Evolutionary conservation across 2,329 filamentous ascomycete species (phyloP), one percentile per base, ranked within the genome.

Genomic region (Fusarium begoniae): DNA sequence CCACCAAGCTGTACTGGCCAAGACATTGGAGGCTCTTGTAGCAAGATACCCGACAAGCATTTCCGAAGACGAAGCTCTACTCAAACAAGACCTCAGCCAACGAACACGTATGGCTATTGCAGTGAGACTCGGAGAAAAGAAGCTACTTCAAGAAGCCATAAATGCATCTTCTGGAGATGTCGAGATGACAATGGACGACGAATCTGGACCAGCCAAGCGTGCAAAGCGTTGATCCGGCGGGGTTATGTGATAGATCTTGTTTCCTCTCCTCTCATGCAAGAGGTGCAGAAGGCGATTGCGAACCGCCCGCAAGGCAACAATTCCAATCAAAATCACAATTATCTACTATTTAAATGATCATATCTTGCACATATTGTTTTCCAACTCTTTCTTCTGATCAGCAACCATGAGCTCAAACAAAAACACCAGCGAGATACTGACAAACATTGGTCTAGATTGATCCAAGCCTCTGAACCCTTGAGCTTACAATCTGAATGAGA

Each of bases 51-150:
- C 81, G 6, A 87, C 86, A 3, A 83, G 79, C 26, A 76, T 82
- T n/a, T 76, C 77, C 2, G 80, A 86, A 44, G 86, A 88, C 59
- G 78, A 82, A 56, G 64, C 77, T n/a, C 72, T 86, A 1, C 77
- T 87, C 26, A 67, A 77, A 17, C 68, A 75, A 10, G 73, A 73
- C 20, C 64, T 85, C 12, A 70, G 71, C 7, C 76, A 82, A 37
- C 83, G 87, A 56, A 80, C 81, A 20, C 84, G 82, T 48, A 93
- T 93, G 90, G 93, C 93, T 0, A 78, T 91, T 28, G 84, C 88
- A 57, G 92, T 95, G 41, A 88, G 93, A 67, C 82, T 91, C 6
- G 93, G 93, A 20, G 93, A 96, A 82, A 94, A 94, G 80, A 86
- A 87, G 74, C 84, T 95, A 11, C 79, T 95, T 30, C 82, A 85